Evolutionary conservation across 345 rosid genomes (phyloP).

Genomic region (Syzygium aqueum): DNA sequence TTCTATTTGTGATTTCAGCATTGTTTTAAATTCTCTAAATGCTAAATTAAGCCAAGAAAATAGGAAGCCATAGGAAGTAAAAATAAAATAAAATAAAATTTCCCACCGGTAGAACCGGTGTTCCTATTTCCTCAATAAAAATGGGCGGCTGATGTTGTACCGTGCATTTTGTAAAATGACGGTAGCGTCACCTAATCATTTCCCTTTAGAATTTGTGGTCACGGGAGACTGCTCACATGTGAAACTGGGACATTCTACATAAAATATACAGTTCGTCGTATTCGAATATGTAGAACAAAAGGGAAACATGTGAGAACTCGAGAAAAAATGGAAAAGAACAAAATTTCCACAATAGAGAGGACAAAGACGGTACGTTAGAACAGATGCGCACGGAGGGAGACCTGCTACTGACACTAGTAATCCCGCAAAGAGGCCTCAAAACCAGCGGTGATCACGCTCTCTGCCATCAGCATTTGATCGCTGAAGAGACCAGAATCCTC

Average conservation of each 20-base stretch:
- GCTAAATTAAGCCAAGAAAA: too few relatives aligned
- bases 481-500: neutral
- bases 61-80: too few relatives aligned
- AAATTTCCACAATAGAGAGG: too few relatives aligned
- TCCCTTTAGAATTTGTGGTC: too few relatives aligned
- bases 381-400: neutral
- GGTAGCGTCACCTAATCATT: too few relatives aligned
- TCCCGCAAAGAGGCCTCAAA: constrained; percentile 2
- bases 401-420: neutral
- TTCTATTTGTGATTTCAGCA: too few relatives aligned
- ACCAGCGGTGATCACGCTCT: neutral
- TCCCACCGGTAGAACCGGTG: too few relatives aligned
- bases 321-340: neutral
- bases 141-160: too few relatives aligned
- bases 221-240: neutral
- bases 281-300: neutral
- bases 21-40: too few relatives aligned
- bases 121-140: too few relatives aligned
- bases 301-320: neutral
- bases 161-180: too few relatives aligned
- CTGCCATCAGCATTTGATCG: neutral
- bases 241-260: neutral
- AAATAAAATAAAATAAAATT: too few relatives aligned
- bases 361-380: neutral
- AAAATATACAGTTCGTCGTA: neutral